Base-by-base conservation (phyloP, 768 basidiomycete genomes). In the Hebeloma cylindrosporum region DNA sequence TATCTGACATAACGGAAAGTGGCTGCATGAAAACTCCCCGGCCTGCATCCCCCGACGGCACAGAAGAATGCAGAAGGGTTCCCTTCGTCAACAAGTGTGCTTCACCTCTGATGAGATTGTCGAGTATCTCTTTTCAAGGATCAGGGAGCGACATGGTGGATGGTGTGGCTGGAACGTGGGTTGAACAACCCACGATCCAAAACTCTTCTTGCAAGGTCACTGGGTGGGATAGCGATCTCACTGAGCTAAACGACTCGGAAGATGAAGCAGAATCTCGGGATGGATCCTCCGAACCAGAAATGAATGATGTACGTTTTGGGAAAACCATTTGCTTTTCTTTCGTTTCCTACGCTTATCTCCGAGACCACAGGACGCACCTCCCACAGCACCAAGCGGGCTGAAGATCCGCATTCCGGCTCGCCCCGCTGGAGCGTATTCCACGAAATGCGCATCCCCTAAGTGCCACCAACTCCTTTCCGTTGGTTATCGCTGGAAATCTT, bases 401-500 rank as follows among this genome's bases (percentile, higher is more conserved):
- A 69, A 58, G 45, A 69, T 71, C 36, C 65, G 64, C 5, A 64
- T 71, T 26, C 69, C 68, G 2, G 50, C 64, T 7, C 61, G 60
- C 18, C 47, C 52, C 14, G 35, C 22, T 18, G 35, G 48, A 3
- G 16, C 47, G 22, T 39, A 31, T 31, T 25, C 31, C 7, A 44
- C 49, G 5, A 39, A 39, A 30, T 76, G 75, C 43, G 59, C 52
- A 2, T 63, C 62, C 42, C 54, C 56, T 29, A 46, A 57, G 36
- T 76, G 74, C 33, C 61, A 59, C 6, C 60, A 63, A 23, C 51
- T 58, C 5, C 51, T 77, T 20, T 56, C 65, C 2, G 39, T 39
- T 14, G 60, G 53, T 5, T 64, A 69, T 45, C 61, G 56, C 1
- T 71, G 71, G 72, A 74, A 76, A 51, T 65, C 61, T 7, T 77